Percentiles rank a stretch among this genome's conserved stretches.
phyloP scores from a whole-genome alignment of 2,329 filamentous ascomycete species.

The Phaeosphaeriaceae sp. region DNA sequence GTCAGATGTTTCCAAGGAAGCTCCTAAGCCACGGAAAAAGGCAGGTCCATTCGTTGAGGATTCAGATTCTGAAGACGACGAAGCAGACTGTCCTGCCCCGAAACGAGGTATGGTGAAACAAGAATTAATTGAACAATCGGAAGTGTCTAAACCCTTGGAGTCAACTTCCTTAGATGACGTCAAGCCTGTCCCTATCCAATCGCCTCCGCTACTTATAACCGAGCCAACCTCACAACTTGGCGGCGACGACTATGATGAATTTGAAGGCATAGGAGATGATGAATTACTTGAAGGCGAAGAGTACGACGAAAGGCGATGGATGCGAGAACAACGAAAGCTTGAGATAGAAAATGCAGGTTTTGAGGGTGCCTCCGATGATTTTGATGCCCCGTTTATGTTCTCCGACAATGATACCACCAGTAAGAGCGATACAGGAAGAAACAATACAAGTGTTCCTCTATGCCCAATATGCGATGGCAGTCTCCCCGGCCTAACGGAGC shows the following conservation, averaged over 20 bases:
- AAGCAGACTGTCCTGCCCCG: slow-evolving; percentile 7
- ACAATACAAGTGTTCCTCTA: slow-evolving; percentile 36
- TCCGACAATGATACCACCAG: slow-evolving; percentile 29
- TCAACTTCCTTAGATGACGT: slow-evolving; percentile 12
- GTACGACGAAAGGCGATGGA: slow-evolving; percentile 64
- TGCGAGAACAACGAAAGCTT: slow-evolving; percentile 70
- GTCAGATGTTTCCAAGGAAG: slow-evolving; percentile 12
- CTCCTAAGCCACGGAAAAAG: slow-evolving; percentile 36
- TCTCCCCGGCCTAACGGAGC: slow-evolving; percentile 61
- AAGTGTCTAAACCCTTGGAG: slow-evolving; percentile 29
- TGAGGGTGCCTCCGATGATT: slow-evolving; percentile 58
- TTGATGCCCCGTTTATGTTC: slow-evolving; percentile 51
- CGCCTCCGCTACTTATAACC: slow-evolving; percentile 46
- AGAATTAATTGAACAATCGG: slow-evolving; percentile 12
- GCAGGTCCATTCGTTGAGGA: slow-evolving; percentile 74
- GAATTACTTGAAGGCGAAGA: slow-evolving; percentile 63
- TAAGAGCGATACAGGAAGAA: slow-evolving; percentile 2
- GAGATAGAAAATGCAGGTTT: slow-evolving; percentile 58
- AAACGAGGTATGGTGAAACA: slow-evolving; percentile 32
- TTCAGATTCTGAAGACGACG: slow-evolving; percentile 65
- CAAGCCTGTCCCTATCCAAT: slow-evolving; percentile 3
- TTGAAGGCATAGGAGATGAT: slow-evolving; percentile 67
- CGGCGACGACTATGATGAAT: slow-evolving; percentile 58
- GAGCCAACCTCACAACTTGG: slow-evolving; percentile 56
- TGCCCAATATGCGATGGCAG: slow-evolving; percentile 81